Evolutionary conservation across 139 green algal species (phyloP), one percentile per base, ranked within the genome.

Genomic region (Tetraselmis chui): DNA sequence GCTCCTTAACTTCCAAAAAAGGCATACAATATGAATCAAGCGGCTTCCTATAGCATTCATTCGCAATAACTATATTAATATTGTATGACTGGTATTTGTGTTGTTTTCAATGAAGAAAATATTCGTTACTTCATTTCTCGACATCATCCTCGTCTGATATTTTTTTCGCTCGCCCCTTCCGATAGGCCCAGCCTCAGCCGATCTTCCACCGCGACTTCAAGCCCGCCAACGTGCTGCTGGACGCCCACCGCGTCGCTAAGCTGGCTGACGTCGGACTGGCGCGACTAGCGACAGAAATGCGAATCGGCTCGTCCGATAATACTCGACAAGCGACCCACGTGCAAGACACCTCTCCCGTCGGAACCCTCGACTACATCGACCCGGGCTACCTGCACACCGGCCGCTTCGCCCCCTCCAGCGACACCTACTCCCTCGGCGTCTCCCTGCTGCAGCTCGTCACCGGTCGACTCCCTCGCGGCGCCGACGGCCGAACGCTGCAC

Each of bases 131-230:
- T n/a, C n/a, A n/a, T n/a, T n/a, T n/a, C n/a, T n/a, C n/a, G n/a
- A n/a, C n/a, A n/a, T n/a, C n/a, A n/a, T n/a, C n/a, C n/a, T n/a
- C n/a, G n/a, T n/a, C n/a, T n/a, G n/a, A n/a, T n/a, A n/a, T n/a
- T n/a, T n/a, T n/a, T n/a, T n/a, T n/a, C n/a, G n/a, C n/a, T n/a
- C n/a, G n/a, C n/a, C n/a, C n/a, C n/a, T n/a, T n/a, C n/a, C n/a
- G n/a, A 67, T 18, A 67, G 45, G 45, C 83, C 11, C 80, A 83
- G 1, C 80, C 82, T 23, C 78, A 84, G 29, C 90, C 87, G 45
- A 90, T 93, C 75, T 75, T 93, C 0, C 90, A 93, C 84, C 88
- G 90, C 79, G 86, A 89, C 80, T 30, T 91, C 29, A 91, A 91
- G 77, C 84, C 84, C 29, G 84, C 78, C 58, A 93, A 92, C 81